A percentile compares a stretch with the other conserved stretches of the same genome.
These are phyloP conservation scores for Tulasnella sp. DNA, from an alignment of 768 basidiomycete species.

Conservation along the genomic window DNA sequence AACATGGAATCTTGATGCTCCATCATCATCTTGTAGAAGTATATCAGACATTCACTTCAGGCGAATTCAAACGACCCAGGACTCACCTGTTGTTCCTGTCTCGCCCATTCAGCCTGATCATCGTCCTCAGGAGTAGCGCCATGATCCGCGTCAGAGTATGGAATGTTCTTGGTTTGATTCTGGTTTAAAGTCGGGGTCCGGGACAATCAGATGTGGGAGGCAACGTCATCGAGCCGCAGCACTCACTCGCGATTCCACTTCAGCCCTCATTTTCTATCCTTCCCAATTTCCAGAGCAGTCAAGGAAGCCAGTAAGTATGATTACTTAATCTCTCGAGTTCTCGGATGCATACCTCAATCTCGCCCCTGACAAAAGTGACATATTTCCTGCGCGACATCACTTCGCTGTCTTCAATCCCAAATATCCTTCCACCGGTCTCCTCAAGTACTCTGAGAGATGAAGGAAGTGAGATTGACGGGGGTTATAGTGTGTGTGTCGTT, in stretches of 20 bases:
- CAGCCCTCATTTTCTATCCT: conserved; percentile 66
- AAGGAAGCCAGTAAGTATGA: background rate
- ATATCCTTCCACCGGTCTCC: conserved; percentile 67
- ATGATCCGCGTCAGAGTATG: background rate
- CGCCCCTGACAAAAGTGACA: conserved; percentile 56
- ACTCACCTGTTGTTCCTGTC: conserved; percentile 70
- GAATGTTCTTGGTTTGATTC: background rate
- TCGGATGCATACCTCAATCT: conserved; percentile 61
- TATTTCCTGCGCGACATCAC: conserved; percentile 66
- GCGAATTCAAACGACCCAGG: background rate
- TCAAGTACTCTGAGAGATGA: conserved; percentile 60
- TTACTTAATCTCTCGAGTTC: background rate
- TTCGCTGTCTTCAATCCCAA: conserved; percentile 70
- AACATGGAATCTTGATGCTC: conserved; percentile 84
- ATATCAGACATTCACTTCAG: background rate
- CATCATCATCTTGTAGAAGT: conserved; percentile 57
- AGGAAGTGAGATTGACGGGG: background rate
- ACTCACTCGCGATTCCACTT: conserved; percentile 30
- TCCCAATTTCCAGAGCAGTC: conserved; percentile 20
- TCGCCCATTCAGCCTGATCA: conserved; percentile 69
- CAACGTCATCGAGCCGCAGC: background rate
- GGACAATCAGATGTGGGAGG: background rate
- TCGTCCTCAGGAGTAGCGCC: conserved; percentile 32
- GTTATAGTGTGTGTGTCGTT: background rate
- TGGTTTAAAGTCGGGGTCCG: background rate